Evolutionary conservation across 2,329 filamentous ascomycete genomes (phyloP).

Genomic region (Xylaria sp.): DNA sequence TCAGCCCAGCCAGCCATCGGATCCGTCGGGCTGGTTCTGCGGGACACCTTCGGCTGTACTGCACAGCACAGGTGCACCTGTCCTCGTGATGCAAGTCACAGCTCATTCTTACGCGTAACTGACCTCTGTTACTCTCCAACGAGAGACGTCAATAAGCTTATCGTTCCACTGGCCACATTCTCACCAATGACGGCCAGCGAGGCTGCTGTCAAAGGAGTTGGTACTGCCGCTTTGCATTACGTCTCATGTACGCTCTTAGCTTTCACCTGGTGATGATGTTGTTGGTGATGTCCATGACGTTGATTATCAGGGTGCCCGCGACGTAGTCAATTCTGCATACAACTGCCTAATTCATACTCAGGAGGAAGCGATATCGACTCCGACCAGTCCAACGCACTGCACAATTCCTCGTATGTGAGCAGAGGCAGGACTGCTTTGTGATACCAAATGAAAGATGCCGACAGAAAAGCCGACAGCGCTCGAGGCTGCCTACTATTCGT

Average conservation of each 20-base stretch:
- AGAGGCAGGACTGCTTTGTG: slow-evolving; percentile 7
- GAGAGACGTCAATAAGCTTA: slow-evolving; percentile 2
- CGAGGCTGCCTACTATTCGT: slow-evolving; percentile 10
- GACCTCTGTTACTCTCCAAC: not conserved
- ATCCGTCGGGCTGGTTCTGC: slow-evolving; percentile 46
- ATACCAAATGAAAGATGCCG: slow-evolving; percentile 22
- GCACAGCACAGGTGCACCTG: slow-evolving; percentile 4
- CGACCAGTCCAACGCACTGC: not conserved
- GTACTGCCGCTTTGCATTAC: not conserved
- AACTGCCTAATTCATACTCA: not conserved
- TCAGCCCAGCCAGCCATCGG: slow-evolving; percentile 47
- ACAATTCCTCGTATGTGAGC: slow-evolving; percentile 10
- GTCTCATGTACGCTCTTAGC: slow-evolving; percentile 4
- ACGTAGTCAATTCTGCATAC: slow-evolving; percentile 14
- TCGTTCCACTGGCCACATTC: slow-evolving; percentile 19
- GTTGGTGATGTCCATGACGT: no score
- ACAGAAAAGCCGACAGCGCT: slow-evolving; percentile 15
- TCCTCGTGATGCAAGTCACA: slow-evolving; percentile 20
- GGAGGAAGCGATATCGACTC: slow-evolving; percentile 2
- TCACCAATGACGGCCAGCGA: slow-evolving; percentile 3
- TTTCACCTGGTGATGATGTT: slow-evolving; percentile 1
- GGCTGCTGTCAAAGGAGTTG: slow-evolving; percentile 13
- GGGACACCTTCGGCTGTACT: slow-evolving; percentile 30
- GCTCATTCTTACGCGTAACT: slow-evolving; percentile 15
- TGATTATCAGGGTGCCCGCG: not conserved